Conservation (phyloP, 164 flowering plant genomes). For the Houttuynia cordata region DNA sequence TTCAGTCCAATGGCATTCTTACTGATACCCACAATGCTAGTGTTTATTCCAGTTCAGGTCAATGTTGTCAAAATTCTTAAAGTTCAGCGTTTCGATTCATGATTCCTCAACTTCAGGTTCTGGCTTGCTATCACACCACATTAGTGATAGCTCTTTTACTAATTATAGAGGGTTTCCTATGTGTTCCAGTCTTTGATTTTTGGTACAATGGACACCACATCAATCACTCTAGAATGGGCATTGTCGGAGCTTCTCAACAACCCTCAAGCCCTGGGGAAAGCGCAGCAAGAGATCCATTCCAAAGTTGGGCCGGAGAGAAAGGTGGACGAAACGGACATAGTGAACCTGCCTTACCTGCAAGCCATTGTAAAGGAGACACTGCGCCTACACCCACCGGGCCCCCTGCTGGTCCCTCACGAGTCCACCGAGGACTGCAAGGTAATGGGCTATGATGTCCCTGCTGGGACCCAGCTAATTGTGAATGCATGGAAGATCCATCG, state of each 20-base stretch:
- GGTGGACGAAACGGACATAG: background rate
- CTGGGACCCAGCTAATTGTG: background rate
- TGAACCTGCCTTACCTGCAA: background rate
- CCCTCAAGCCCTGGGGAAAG: background rate
- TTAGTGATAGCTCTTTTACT: too few relatives aligned
- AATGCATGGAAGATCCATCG: background rate
- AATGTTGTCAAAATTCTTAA: too few relatives aligned
- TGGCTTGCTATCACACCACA: too few relatives aligned
- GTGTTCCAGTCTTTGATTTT: background rate
- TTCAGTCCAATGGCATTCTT: too few relatives aligned
- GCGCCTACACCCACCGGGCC: background rate
- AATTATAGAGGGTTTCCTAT: too few relatives aligned
- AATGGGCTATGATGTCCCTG: background rate
- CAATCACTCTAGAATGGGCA: background rate
- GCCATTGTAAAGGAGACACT: background rate
- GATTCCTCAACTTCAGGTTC: too few relatives aligned
- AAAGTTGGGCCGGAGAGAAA: background rate
- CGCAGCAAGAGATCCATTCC: background rate
- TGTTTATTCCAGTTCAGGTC: too few relatives aligned
- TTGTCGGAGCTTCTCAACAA: slow-evolving; percentile 1
- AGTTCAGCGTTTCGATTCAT: too few relatives aligned
- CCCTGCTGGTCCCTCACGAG: background rate
- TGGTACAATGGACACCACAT: background rate
- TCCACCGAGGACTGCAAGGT: background rate
- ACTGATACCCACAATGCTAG: too few relatives aligned